Evolutionary conservation across 2,329 filamentous ascomycete genomes (phyloP), one percentile per base, ranked within the genome.

Genomic region (Apiospora koreana): DNA sequence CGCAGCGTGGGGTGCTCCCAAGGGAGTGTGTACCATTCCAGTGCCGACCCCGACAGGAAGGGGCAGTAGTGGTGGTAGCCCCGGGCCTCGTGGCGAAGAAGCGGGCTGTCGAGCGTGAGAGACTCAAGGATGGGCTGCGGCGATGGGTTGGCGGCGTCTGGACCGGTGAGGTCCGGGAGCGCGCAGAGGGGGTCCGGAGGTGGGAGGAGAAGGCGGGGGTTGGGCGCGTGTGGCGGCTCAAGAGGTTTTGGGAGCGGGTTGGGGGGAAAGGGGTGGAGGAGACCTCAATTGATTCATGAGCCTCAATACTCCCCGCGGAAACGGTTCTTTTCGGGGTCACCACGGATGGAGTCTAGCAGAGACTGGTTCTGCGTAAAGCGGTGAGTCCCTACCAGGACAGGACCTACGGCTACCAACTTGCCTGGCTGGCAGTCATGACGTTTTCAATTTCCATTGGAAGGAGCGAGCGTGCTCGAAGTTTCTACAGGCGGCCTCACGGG

Each of bases 191-290:
- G 69, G 79, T 86, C 31, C 81, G 79, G 72, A 77, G 76, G 71
- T 83, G 81, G 78, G 85, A 89, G 72, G 87, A 89, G 77, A 82
- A 80, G 41, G 80, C 81, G 0, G 87, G 88, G 0, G 79, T 88
- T 0, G 87, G 88, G 2, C 81, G 87, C 54, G 90, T 92, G 8
- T 88, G 89, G 85, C 84, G 87, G 28, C 77, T 93, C 70, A 86
- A 86, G 75, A 84, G 84, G 71, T 93, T 92, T 76, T 93, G 91
- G 90, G 91, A 93, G 80, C 83, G 84, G 28, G 82, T 92, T 43
- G 84, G 85, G 28, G 23, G 54, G 31, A 62, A 62, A 18, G 54
- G 7, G 54, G 50, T 28, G 48, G 48, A 16, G 6, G 28, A 23
- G 8, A n/a, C 38, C 2, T 9, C 38, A 2, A 9, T 41, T 9